A percentile compares a stretch with the other conserved stretches of the same genome.
Evolutionary conservation across 2,329 filamentous ascomycete species (phyloP).

Genomic region (Fusarium vanettenii): DNA sequence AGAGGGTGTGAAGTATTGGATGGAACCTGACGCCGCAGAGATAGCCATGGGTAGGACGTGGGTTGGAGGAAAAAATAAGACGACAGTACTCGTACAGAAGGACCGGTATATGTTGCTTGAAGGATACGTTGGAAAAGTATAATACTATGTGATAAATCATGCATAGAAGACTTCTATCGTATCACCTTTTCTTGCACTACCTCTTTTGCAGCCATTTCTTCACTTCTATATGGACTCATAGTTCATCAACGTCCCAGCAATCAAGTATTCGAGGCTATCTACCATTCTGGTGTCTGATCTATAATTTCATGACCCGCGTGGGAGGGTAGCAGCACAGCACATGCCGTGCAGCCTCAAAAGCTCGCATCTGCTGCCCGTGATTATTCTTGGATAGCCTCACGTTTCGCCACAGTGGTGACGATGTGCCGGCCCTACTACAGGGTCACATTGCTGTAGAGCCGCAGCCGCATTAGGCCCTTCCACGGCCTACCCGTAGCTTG

Average conservation of each 20-base stretch:
- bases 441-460: slow-evolving; percentile 6
- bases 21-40: slow-evolving; percentile 13
- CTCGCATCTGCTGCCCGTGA: not conserved
- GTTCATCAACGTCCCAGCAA: not conserved
- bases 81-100: not conserved
- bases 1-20: slow-evolving; percentile 23
- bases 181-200: not conserved
- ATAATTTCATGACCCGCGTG: not conserved
- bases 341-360: not conserved
- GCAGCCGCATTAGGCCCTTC: slow-evolving; percentile 3
- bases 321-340: slow-evolving; percentile 23
- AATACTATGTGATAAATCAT: not conserved
- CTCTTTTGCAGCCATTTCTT: no score
- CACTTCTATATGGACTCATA: no score
- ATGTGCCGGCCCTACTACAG: slow-evolving; percentile 12
- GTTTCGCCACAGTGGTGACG: slow-evolving; percentile 17
- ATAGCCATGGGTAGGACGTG: slow-evolving; percentile 17
- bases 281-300: not conserved
- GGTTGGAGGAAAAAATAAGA: not conserved
- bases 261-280: not conserved
- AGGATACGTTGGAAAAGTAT: not conserved
- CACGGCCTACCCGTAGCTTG: not conserved
- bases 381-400: slow-evolving; percentile 13
- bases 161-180: not conserved
- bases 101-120: not conserved